These are phyloP conservation scores for Macrotyloma uniflorum DNA, from an alignment of 306 rosid species.

Conservation along the genomic window DNA sequence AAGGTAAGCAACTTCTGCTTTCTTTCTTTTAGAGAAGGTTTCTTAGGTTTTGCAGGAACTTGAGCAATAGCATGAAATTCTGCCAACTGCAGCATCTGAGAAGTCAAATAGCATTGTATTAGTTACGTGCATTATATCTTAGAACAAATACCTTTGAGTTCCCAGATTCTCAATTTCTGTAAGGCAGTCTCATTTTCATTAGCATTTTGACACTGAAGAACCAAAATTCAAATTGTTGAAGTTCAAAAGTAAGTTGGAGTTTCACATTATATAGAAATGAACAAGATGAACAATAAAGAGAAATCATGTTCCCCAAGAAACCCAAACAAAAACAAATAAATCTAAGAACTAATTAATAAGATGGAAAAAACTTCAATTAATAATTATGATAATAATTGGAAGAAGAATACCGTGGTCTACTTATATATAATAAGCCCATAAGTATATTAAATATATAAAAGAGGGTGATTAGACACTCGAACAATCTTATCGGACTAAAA, in stretches of 20 bases:
- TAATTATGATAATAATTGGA: background rate
- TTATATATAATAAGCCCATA: slow-evolving; percentile 11
- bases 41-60: slow-evolving; percentile 78
- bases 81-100: slow-evolving; percentile 97
- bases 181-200: background rate
- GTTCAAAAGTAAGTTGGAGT: no score
- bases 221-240: no score
- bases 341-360: slow-evolving; percentile 25
- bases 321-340: no score
- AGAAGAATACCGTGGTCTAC: background rate
- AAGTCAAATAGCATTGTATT: slow-evolving; percentile 39
- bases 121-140: slow-evolving; percentile 3
- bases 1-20: slow-evolving; percentile 87
- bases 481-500: slow-evolving; percentile 3
- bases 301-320: no score
- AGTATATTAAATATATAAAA: slow-evolving; percentile 15
- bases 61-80: slow-evolving; percentile 81
- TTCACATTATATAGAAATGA: no score
- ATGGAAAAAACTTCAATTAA: background rate
- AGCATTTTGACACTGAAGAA: slow-evolving; percentile 27
- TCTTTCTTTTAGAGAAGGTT: slow-evolving; percentile 85
- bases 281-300: no score
- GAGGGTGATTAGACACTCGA: slow-evolving; percentile 12
- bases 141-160: no score
- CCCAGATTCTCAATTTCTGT: slow-evolving; percentile 27